Evolutionary conservation across 2,329 filamentous ascomycete genomes (phyloP).

Genomic region (Cadophora luteo-olivacea): DNA sequence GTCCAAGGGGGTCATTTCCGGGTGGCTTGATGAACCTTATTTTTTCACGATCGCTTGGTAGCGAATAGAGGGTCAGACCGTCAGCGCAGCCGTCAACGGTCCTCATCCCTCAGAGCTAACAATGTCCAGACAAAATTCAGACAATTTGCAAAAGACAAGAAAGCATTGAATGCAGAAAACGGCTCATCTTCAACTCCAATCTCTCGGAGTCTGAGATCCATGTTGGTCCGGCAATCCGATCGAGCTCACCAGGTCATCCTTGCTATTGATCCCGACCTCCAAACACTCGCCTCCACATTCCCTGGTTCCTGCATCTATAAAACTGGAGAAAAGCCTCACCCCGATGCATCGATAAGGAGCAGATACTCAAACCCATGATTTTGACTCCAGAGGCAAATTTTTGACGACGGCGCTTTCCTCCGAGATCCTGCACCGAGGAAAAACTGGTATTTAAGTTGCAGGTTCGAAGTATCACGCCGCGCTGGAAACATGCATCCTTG

Average conservation of each 20-base stretch:
- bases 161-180: neutral
- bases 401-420: neutral
- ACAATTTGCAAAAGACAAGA: neutral
- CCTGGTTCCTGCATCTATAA: neutral
- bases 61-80: neutral
- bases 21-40: neutral
- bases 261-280: neutral
- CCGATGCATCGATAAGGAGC: neutral
- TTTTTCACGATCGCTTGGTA: neutral
- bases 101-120: neutral
- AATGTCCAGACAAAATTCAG: neutral
- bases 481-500: neutral
- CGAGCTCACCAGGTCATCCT: neutral
- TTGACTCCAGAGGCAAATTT: neutral
- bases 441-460: neutral
- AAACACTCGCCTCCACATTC: neutral
- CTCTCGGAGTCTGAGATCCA: neutral
- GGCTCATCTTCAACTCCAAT: neutral
- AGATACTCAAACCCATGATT: neutral
- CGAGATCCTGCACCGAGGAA: neutral
- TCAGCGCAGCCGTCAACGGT: neutral
- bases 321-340: neutral
- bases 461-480: neutral
- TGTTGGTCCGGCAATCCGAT: neutral
- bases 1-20: neutral